phyloP scores from a whole-genome alignment of 2,329 filamentous ascomycete genomes.

The Aspergillus pseudotamarii region DNA sequence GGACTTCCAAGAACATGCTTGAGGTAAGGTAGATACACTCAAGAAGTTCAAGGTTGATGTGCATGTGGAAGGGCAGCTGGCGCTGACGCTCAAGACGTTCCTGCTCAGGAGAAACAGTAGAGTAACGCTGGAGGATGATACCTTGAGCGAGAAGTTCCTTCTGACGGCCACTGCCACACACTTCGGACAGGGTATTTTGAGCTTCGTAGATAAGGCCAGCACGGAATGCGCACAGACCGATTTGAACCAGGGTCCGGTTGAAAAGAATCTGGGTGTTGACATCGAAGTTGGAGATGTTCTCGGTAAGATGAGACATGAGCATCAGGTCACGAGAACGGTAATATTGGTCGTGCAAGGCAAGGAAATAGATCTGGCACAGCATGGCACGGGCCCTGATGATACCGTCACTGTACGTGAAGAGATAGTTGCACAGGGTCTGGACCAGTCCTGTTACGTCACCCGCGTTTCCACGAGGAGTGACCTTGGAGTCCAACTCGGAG shows the following conservation, averaged over 20 bases:
- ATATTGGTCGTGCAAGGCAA: constrained; percentile 96
- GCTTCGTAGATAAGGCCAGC: constrained; percentile 96
- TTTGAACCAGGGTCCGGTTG: constrained; percentile 96
- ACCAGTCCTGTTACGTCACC: constrained; percentile 73
- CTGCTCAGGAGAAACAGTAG: constrained; percentile 94
- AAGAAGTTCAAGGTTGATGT: constrained; percentile 97
- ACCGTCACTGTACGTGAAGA: constrained; percentile 91
- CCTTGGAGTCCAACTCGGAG: constrained; percentile 69
- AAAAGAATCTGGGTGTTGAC: constrained; percentile 97
- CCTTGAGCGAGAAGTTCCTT: constrained; percentile 98
- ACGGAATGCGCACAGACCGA: constrained; percentile 97
- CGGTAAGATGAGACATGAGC: constrained; percentile 98
- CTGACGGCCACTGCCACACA: constrained; percentile 94
- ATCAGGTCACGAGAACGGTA: constrained; percentile 98
- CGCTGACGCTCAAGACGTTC: constrained; percentile 96
- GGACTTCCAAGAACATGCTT: constrained; percentile 98
- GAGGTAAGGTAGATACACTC: constrained; percentile 99
- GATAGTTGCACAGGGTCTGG: constrained; percentile 87
- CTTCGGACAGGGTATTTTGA: constrained; percentile 96
- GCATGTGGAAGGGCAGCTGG: constrained; percentile 99
- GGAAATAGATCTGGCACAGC: constrained; percentile 98
- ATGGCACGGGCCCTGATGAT: constrained; percentile 96
- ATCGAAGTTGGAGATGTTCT: constrained; percentile 95
- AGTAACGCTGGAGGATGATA: constrained; percentile 97
- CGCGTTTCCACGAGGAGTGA: constrained; percentile 72